phyloP scores from a whole-genome alignment of 352 stramenopile genomes.

The Phytopythium vexans region DNA sequence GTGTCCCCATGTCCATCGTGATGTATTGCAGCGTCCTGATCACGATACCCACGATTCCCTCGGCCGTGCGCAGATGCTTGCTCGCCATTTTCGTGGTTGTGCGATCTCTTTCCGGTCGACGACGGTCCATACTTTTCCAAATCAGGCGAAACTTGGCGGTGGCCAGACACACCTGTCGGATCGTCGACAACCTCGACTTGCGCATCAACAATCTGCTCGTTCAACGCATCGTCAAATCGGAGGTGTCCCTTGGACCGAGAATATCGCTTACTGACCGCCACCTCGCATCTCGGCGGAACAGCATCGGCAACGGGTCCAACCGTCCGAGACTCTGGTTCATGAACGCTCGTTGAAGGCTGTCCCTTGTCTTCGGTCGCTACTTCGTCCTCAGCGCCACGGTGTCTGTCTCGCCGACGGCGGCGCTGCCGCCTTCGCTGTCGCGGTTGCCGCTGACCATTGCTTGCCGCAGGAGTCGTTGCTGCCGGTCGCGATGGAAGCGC shows the following conservation, averaged over 20 bases:
- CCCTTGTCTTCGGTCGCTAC: background rate
- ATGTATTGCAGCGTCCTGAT: background rate
- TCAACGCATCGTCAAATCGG: conserved; percentile 33
- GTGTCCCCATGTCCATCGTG: background rate
- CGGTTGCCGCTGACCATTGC: background rate
- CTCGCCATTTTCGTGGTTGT: no score
- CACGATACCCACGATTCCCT: background rate
- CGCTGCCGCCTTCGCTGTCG: background rate
- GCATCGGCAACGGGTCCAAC: no score
- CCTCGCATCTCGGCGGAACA: background rate
- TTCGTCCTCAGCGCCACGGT: background rate
- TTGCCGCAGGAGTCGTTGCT: background rate
- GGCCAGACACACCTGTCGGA: background rate
- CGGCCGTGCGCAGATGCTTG: background rate
- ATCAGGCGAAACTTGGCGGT: conserved; percentile 1
- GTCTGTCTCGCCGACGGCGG: background rate
- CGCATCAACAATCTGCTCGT: conserved; percentile 15
- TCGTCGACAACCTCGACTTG: conserved; percentile 3
- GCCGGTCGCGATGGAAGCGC: no score
- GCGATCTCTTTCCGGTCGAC: background rate
- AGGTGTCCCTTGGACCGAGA: conserved; percentile 27
- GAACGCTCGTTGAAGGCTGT: background rate
- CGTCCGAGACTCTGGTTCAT: background rate
- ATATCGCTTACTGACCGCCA: conserved; percentile 3
- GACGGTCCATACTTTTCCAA: conserved; percentile 62